Evolutionary conservation across 805 yeast genomes (phyloP).

Genomic region (Candida multigemmis): DNA sequence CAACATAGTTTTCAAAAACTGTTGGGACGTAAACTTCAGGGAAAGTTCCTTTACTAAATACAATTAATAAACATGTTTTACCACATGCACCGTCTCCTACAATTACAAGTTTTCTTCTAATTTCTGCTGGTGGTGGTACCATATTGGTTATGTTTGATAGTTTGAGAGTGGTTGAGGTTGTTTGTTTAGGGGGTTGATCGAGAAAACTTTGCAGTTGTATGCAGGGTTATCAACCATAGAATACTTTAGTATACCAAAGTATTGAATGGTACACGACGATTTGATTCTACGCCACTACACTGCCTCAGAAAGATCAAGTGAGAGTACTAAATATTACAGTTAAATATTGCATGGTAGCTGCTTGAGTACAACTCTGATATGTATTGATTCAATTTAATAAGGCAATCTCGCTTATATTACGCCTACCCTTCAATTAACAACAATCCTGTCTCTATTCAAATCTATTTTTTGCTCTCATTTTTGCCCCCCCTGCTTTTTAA

Average conservation of each 20-base stretch:
- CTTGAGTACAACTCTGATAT: too few species aligned
- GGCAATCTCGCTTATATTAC: too few species aligned
- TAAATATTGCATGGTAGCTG: too few species aligned
- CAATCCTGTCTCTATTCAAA: too few species aligned
- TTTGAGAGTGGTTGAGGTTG: neutral
- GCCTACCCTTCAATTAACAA: too few species aligned
- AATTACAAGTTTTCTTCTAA: slow-evolving; percentile 78
- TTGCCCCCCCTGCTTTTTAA: too few species aligned
- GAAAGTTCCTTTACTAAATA: slow-evolving; percentile 80
- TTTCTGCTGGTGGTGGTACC: slow-evolving; percentile 43
- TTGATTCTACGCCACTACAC: neutral
- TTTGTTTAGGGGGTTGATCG: neutral
- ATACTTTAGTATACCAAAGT: neutral
- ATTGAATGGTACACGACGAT: neutral
- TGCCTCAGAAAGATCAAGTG: too few species aligned
- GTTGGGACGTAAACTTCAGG: slow-evolving; percentile 95
- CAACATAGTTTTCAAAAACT: slow-evolving; percentile 95
- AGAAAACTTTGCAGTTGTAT: neutral
- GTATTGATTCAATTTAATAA: too few species aligned
- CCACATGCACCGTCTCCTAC: slow-evolving; percentile 99
- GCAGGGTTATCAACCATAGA: neutral
- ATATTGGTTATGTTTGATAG: slow-evolving; percentile 8
- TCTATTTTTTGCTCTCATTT: too few species aligned
- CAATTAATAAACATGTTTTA: slow-evolving; percentile 82
- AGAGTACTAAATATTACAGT: too few species aligned